Base-by-base conservation (phyloP, 331 rosid genomes). In the Saraca asoca region DNA sequence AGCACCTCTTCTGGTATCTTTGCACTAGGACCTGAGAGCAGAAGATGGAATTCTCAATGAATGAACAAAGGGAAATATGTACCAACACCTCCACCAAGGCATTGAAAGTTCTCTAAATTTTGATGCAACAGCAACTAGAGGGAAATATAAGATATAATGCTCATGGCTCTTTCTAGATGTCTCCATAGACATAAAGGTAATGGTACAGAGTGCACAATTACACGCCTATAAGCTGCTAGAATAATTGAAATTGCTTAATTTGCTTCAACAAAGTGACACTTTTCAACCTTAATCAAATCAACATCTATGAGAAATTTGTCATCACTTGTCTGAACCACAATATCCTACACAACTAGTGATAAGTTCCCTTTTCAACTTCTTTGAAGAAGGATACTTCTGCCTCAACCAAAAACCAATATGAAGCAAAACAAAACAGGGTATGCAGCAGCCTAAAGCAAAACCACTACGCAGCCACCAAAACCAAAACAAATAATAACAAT, bases 161-260 rank as follows among this genome's bases (percentile, higher is more conserved):
- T 38, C 96, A 93, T 87, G 65, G 83, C 83, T 68, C 79, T 85
- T 68, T 60, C 82, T 20, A 93, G 88, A 78, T 90, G 91, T 59
- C 85, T 72, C 59, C 81, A 85, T 62, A 93, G 79, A 74, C 97
- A 93, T 8, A 80, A 82, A 54, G 98, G 86, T 78, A 93, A 75
- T 9, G 98, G 97, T 68, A 96, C 87, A 51, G 98, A 88, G 72
- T 90, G 92, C 64, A 93, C 98, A 68, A 85, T 77, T 55, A 96
- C 88, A 31, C 98, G 96, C 76, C 98, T 81, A 71, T 93, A 97
- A 70, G 98, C 98, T 60, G 98, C 98, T 71, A 96, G 98, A n/a
- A n/a, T n/a, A n/a, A n/a, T n/a, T 51, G 98, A 90, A 73, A 93
- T 93, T 24, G 97, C 81, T 62, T 95, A 88, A 97, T 90, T 93